phyloP scores from a whole-genome alignment of 768 basidiomycete genomes.

The Suillus fuscotomentosus region DNA sequence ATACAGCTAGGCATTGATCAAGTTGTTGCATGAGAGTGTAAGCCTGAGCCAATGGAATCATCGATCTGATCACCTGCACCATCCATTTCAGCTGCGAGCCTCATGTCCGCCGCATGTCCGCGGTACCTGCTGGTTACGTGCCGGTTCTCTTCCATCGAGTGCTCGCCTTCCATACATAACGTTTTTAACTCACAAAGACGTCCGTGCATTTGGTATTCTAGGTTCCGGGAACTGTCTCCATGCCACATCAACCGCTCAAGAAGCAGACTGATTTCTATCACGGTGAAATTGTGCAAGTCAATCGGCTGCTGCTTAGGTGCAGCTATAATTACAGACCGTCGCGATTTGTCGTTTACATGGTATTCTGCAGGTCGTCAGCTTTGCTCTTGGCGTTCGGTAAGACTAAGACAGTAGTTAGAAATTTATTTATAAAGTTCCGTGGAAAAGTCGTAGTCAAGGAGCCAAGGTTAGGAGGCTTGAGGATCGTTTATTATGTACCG shows the following conservation, averaged over 20 bases:
- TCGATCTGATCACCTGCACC: not conserved
- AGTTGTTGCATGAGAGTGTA: not conserved
- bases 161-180: not conserved
- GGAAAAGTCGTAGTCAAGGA: too few relatives aligned
- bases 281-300: not conserved
- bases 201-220: not conserved
- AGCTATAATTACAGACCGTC: not conserved
- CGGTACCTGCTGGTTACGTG: not conserved
- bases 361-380: not conserved
- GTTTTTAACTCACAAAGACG: not conserved
- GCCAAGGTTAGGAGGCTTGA: too few relatives aligned
- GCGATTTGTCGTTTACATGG: not conserved
- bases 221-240: not conserved
- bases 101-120: not conserved
- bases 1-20: not conserved
- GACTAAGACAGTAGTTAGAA: not conserved
- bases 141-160: not conserved
- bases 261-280: not conserved
- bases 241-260: not conserved
- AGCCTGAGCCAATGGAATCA: not conserved
- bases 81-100: not conserved
- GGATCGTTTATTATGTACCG: too few relatives aligned
- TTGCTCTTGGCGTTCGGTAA: not conserved
- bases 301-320: not conserved
- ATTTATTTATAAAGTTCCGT: not conserved